Evolutionary conservation across 768 basidiomycete genomes (phyloP).

Genomic region (Goffeauzyma gilvescens): DNA sequence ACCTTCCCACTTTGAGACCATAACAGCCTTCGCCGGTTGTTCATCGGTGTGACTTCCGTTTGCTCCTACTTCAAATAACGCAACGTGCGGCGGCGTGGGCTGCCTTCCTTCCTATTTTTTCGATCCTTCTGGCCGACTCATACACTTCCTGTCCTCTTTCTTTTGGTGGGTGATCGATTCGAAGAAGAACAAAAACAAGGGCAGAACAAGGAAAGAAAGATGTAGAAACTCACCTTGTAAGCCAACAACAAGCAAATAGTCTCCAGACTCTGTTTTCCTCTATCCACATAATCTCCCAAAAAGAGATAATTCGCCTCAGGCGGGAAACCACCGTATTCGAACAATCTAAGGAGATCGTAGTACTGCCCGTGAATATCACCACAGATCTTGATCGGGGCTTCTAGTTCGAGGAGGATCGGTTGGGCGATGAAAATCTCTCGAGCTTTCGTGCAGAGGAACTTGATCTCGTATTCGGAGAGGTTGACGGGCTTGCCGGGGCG

Average conservation of each 20-base stretch:
- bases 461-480: slow-evolving; percentile 97
- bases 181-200: too few relatives aligned
- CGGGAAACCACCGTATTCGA: slow-evolving; percentile 98
- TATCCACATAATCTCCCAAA: slow-evolving; percentile 97
- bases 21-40: too few relatives aligned
- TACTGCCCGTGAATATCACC: slow-evolving; percentile 99
- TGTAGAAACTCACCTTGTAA: slow-evolving; percentile 53
- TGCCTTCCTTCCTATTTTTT: too few relatives aligned
- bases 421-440: slow-evolving; percentile 99
- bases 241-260: slow-evolving; percentile 98
- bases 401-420: slow-evolving; percentile 89
- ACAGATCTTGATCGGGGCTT: slow-evolving; percentile 99
- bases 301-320: slow-evolving; percentile 99
- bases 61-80: too few relatives aligned
- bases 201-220: too few relatives aligned
- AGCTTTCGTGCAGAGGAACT: slow-evolving; percentile 94
- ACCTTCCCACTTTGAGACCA: too few relatives aligned
- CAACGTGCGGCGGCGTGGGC: too few relatives aligned
- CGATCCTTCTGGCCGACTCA: too few relatives aligned
- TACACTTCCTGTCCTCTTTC: too few relatives aligned
- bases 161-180: too few relatives aligned
- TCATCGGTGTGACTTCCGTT: too few relatives aligned
- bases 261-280: slow-evolving; percentile 95
- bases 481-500: slow-evolving; percentile 96
- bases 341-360: slow-evolving; percentile 90